Percentiles rank a stretch among this genome's conserved stretches.
phyloP scores from a whole-genome alignment of 306 rosid species.

The Mucuna pruriens region DNA sequence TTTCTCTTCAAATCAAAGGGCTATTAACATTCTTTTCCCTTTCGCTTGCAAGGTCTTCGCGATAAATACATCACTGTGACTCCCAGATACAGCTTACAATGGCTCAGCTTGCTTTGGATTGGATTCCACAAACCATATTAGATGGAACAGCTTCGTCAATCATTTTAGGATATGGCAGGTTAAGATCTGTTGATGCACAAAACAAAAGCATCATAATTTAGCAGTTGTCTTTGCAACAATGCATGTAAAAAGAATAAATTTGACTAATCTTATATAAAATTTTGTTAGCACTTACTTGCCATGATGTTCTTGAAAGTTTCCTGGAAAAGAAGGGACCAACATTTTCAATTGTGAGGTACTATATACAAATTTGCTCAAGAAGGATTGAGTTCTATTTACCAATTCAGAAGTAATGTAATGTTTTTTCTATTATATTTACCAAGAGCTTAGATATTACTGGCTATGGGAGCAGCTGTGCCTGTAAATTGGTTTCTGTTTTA shows the following conservation, averaged over 20 bases:
- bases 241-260: neutral
- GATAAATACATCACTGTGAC: neutral
- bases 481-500: neutral
- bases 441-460: neutral
- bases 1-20: slow-evolving; percentile 25
- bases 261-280: slow-evolving; percentile 1
- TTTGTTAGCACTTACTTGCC: slow-evolving; percentile 69
- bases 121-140: slow-evolving; percentile 89
- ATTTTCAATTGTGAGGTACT: slow-evolving; percentile 30
- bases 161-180: slow-evolving; percentile 88
- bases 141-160: slow-evolving; percentile 92
- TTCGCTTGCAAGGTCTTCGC: neutral
- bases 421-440: neutral
- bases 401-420: neutral
- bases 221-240: slow-evolving; percentile 5
- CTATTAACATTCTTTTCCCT: neutral
- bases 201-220: slow-evolving; percentile 21
- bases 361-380: neutral
- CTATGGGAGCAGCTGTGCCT: neutral
- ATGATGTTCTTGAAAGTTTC: slow-evolving; percentile 79
- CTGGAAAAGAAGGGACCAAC: slow-evolving; percentile 57
- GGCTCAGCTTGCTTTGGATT: slow-evolving; percentile 49
- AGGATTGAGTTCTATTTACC: slow-evolving; percentile 16
- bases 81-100: slow-evolving; percentile 7
- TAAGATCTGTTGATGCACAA: slow-evolving; percentile 79